Evolutionary conservation across 129 eudicot species (phyloP), one percentile per base, ranked within the genome.

Genomic region (Chrysanthemum makinoi): DNA sequence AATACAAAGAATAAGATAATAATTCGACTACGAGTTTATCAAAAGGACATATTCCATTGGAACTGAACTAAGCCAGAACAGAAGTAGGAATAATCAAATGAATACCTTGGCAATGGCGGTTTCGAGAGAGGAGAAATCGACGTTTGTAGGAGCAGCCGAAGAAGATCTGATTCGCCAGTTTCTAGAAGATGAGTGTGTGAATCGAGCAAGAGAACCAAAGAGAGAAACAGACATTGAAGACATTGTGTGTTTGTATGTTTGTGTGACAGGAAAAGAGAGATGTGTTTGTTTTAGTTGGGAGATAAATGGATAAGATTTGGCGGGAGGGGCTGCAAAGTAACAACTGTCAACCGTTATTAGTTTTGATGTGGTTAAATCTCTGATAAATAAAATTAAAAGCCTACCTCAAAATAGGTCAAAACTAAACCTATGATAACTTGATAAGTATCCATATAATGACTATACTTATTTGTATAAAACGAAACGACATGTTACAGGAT

Each of bases 81-180:
- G 28, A 52, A 59, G 28, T 26, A 11, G 4, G 48, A 73, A 46
- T 46, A 5, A 9, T 7, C 5, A 35, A 35, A 17, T 0, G 43
- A 55, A 51, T 58, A 87, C 96, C 84, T 80, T 81, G 17, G 80
- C 84, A 76, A 90, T 79, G 63, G 96, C 96, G 44, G 96, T 81
- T 73, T 90, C 71, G 30, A 90, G 91, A 71, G 83, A 60, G 66
- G 80, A 81, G 51, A 90, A 62, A 60, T 87, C 89, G 75, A 90
- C 81, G 39, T 81, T 81, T 1, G 95, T 73, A 43, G 85, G 83
- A 66, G 97, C 84, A 11, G 83, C 70, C 14, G 96, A 77, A 11
- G 96, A 81, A 17, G 94, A 84, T 75, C 79, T 53, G 68, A 77
- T 72, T 17, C 63, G 44, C 69, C 84, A 73, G 24, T 82, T 82